Evolutionary conservation across 345 rosid genomes (phyloP).

Genomic region (Sonneratia caseolaris): DNA sequence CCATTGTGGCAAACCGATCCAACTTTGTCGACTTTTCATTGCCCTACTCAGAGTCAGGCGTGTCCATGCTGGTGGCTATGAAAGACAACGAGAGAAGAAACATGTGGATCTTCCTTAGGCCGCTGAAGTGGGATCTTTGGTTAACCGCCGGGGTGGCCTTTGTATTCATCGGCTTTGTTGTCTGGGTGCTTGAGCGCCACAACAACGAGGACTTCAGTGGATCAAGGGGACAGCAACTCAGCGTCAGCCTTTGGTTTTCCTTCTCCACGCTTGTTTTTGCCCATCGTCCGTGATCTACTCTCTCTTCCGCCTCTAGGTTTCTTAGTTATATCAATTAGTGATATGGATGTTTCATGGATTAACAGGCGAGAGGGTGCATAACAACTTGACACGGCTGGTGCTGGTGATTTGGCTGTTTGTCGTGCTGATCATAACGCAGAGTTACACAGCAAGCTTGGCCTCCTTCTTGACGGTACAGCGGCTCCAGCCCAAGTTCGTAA

Average conservation of each 20-base stretch:
- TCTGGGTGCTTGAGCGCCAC: conserved; percentile 44
- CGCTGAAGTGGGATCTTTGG: conserved; percentile 41
- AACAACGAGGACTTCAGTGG: conserved; percentile 34
- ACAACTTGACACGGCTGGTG: conserved; percentile 34
- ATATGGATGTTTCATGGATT: too few species aligned
- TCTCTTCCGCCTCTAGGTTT: background rate
- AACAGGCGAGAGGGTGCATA: conserved; percentile 38
- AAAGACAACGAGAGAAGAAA: conserved; percentile 14
- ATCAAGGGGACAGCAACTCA: conserved; percentile 24
- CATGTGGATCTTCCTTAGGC: conserved; percentile 46
- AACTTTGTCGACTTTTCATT: conserved; percentile 45
- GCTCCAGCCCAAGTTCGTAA: conserved; percentile 17
- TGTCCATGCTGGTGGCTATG: conserved; percentile 30
- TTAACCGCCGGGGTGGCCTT: conserved; percentile 25
- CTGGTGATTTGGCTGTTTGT: conserved; percentile 44
- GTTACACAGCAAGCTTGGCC: conserved; percentile 44
- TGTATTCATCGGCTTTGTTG: conserved; percentile 29
- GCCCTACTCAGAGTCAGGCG: conserved; percentile 65
- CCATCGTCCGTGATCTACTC: conserved; percentile 23
- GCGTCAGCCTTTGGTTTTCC: conserved; percentile 30
- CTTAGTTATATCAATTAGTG: too few species aligned
- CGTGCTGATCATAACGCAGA: conserved; percentile 36
- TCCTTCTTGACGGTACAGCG: conserved; percentile 34
- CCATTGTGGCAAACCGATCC: conserved; percentile 44
- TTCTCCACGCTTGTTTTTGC: conserved; percentile 47